phyloP scores from a whole-genome alignment of 371 early-diverging fungal species.

The Aphelidium insulamus region DNA sequence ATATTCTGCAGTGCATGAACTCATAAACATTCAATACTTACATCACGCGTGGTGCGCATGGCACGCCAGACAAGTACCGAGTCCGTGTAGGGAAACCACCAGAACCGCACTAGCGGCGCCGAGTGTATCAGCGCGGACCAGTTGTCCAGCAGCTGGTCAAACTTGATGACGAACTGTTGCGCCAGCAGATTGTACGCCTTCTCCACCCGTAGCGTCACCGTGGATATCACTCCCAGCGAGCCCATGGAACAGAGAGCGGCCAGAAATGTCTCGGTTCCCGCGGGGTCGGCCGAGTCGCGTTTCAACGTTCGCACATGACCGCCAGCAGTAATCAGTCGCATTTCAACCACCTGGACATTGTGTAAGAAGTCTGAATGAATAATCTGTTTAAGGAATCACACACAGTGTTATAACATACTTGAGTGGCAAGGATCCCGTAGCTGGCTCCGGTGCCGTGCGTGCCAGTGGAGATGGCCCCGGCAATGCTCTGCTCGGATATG shows the following conservation, averaged over 20 bases:
- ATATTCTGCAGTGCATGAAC: no score
- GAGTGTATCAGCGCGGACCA: constrained; percentile 28
- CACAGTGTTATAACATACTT: constrained; percentile 13
- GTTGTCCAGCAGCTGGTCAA: constrained; percentile 26
- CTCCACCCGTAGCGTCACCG: constrained; percentile 44
- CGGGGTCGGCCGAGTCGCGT: constrained; percentile 22
- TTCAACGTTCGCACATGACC: constrained; percentile 7
- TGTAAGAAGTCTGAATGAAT: not conserved
- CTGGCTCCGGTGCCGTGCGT: constrained; percentile 60
- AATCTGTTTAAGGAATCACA: not conserved
- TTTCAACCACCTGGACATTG: not conserved
- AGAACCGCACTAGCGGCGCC: constrained; percentile 54
- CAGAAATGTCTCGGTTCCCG: constrained; percentile 27
- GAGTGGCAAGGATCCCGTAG: constrained; percentile 37
- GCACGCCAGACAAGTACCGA: constrained; percentile 52
- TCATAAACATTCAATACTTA: no score
- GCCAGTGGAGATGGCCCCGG: constrained; percentile 52
- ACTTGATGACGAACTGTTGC: constrained; percentile 33
- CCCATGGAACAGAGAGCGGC: constrained; percentile 56
- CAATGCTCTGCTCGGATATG: constrained; percentile 59
- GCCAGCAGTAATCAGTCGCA: not conserved
- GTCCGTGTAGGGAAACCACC: constrained; percentile 71
- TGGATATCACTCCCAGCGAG: constrained; percentile 45
- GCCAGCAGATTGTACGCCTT: constrained; percentile 39
- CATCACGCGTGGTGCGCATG: constrained; percentile 28